These are phyloP conservation scores for Ettlia oleoabundans DNA, from an alignment of 139 green algal genomes.

Conservation along the genomic window DNA sequence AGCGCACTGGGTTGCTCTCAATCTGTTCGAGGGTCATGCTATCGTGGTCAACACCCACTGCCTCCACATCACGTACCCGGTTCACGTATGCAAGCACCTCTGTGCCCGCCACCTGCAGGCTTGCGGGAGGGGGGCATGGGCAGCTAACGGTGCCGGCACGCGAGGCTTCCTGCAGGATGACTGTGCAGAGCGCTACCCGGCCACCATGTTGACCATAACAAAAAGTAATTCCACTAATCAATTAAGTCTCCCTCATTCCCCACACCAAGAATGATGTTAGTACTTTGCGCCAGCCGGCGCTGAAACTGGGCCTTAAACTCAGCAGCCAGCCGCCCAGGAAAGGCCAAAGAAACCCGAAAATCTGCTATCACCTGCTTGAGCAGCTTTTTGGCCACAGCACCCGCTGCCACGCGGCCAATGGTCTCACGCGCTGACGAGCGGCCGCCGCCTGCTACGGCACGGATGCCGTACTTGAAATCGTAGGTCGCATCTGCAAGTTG, in stretches of 20 bases:
- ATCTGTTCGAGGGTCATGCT: slow-evolving; percentile 89
- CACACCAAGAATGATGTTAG: too few species aligned
- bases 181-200: too few species aligned
- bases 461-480: slow-evolving; percentile 99
- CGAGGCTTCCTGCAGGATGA: too few species aligned
- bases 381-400: slow-evolving; percentile 98
- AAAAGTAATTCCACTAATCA: too few species aligned
- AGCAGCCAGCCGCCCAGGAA: not conserved
- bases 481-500: slow-evolving; percentile 94
- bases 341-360: slow-evolving; percentile 51
- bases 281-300: too few species aligned
- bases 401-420: slow-evolving; percentile 96
- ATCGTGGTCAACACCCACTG: slow-evolving; percentile 70
- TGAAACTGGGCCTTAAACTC: too few species aligned
- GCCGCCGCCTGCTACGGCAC: slow-evolving; percentile 95
- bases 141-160: too few species aligned
- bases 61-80: slow-evolving; percentile 80
- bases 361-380: slow-evolving; percentile 76
- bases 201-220: too few species aligned
- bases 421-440: slow-evolving; percentile 95
- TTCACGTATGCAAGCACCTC: slow-evolving; percentile 95
- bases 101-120: slow-evolving; percentile 21
- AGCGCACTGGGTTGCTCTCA: slow-evolving; percentile 96
- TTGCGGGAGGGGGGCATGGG: not conserved
- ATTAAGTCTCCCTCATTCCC: too few species aligned